Percentiles rank a stretch among this genome's conserved stretches.
Conservation (phyloP, 78 protist genomes). For the Dictyostelium capitatum region DNA sequence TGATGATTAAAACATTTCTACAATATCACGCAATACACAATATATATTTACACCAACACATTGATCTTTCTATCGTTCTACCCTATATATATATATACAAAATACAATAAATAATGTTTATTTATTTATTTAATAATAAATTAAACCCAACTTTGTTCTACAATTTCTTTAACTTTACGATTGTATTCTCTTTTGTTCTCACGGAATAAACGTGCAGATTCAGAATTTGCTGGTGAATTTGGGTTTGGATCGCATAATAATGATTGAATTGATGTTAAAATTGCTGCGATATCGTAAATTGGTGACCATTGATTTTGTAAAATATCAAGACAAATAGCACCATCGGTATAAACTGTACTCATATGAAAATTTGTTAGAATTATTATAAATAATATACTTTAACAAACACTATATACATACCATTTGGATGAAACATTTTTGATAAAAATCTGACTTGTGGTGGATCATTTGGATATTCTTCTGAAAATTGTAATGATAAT, state of each 20-base stretch:
- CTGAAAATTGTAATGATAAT: constrained; percentile 96
- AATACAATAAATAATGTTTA: too few species aligned
- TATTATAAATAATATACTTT: background rate
- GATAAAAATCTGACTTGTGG: constrained; percentile 98
- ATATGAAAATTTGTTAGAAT: background rate
- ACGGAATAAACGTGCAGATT: constrained; percentile 98
- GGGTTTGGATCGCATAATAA: constrained; percentile 99
- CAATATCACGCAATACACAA: too few species aligned
- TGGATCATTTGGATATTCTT: constrained; percentile 99
- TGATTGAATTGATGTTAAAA: constrained; percentile 99
- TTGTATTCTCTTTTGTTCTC: constrained; percentile 98
- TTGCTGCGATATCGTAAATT: constrained; percentile 98
- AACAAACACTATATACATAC: constrained; percentile 40
- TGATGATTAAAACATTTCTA: too few species aligned
- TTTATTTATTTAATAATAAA: background rate
- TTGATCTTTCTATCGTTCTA: too few species aligned
- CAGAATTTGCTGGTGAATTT: constrained; percentile 98
- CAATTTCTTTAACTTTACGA: constrained; percentile 95
- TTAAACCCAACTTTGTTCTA: constrained; percentile 96
- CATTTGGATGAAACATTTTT: constrained; percentile 98
- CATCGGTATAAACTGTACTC: constrained; percentile 97
- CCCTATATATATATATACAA: too few species aligned
- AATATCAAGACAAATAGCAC: constrained; percentile 99
- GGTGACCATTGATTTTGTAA: constrained; percentile 99
- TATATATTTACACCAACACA: too few species aligned